Evolutionary conservation across 331 rosid species (phyloP).

Genomic region (Saraca asoca): DNA sequence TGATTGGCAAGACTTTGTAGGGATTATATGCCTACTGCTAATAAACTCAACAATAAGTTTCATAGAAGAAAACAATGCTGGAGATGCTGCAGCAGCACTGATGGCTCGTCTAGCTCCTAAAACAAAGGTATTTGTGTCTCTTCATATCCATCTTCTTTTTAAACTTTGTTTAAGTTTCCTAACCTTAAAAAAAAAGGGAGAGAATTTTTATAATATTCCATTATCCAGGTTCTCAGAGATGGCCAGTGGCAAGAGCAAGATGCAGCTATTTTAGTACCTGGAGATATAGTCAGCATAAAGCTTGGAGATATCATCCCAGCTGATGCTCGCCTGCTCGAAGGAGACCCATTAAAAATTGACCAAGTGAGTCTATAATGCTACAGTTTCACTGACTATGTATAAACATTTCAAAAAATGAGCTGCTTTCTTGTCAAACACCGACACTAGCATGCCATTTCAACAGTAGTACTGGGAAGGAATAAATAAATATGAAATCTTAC

Average conservation of each 20-base stretch:
- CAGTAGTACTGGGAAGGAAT: no score
- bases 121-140: constrained; percentile 51
- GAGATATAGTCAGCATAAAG: constrained; percentile 84
- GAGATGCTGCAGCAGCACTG: constrained; percentile 80
- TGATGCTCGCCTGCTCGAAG: constrained; percentile 91
- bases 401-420: no score
- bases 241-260: constrained; percentile 85
- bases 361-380: constrained; percentile 53
- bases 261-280: constrained; percentile 79
- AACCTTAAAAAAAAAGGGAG: no score
- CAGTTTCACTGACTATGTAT: no score
- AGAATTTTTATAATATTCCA: constrained; percentile 6
- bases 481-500: no score
- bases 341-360: constrained; percentile 80
- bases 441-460: no score
- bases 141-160: no score
- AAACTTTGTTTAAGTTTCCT: no score
- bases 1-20: constrained; percentile 89
- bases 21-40: constrained; percentile 66
- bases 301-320: constrained; percentile 87
- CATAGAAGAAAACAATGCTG: constrained; percentile 86
- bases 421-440: no score
- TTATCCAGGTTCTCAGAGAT: constrained; percentile 75
- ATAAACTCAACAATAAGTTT: constrained; percentile 86
- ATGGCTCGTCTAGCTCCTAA: constrained; percentile 86